Evolutionary conservation across 345 rosid genomes (phyloP).

Genomic region (Acer campestre): DNA sequence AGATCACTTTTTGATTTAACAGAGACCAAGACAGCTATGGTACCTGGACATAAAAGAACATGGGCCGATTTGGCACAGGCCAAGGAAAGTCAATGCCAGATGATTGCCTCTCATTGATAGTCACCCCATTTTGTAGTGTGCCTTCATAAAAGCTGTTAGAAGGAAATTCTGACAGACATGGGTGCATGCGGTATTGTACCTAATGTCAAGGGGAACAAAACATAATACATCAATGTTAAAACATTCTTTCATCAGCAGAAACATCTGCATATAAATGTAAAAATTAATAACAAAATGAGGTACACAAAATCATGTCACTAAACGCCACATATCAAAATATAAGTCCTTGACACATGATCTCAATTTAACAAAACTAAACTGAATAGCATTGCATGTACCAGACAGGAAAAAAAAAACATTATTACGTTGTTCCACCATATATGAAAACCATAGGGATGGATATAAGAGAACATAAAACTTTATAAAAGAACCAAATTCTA

Average conservation of each 20-base stretch:
- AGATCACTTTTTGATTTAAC: not conserved
- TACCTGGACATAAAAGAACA: conserved; percentile 99
- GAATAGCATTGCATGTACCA: not conserved
- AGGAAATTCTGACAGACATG: conserved; percentile 95
- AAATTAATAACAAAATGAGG: not conserved
- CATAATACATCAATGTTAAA: conserved; percentile 17
- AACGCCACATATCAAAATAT: not conserved
- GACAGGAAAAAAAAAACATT: not conserved
- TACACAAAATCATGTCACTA: not conserved
- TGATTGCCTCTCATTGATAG: conserved; percentile 90
- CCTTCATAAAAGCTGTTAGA: conserved; percentile 99
- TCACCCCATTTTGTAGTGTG: conserved; percentile 98
- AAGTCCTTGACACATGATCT: not conserved
- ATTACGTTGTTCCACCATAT: not conserved
- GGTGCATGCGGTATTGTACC: conserved; percentile 99
- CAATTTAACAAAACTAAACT: not conserved
- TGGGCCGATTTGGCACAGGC: conserved; percentile 98
- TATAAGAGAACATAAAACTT: not conserved
- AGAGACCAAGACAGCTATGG: not conserved
- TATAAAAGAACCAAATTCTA: not conserved
- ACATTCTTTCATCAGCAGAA: conserved; percentile 5
- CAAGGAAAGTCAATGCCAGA: conserved; percentile 99
- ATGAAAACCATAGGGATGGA: not conserved
- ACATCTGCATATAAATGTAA: not conserved
- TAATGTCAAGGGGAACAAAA: conserved; percentile 31